Percentiles rank a stretch among this genome's conserved stretches.
phyloP scores from a whole-genome alignment of 2,329 filamentous ascomycete species.

The Xylaria sp. region DNA sequence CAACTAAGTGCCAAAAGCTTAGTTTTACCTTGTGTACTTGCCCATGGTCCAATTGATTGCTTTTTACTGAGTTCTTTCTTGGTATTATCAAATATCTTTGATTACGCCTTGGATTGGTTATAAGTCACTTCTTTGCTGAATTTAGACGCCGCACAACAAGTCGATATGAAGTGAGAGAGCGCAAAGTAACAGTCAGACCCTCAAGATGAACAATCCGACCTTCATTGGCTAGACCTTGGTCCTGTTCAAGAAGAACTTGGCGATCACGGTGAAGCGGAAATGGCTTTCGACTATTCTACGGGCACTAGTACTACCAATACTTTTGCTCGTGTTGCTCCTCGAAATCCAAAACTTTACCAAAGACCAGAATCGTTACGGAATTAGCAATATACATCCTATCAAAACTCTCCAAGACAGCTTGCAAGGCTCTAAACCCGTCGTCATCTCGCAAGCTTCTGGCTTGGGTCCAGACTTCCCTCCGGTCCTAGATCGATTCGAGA shows the following conservation, averaged over 20 bases:
- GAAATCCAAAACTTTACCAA: background rate
- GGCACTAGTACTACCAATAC: background rate
- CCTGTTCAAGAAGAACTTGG: background rate
- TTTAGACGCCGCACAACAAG: background rate
- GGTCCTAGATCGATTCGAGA: background rate
- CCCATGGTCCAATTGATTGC: background rate
- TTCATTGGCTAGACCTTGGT: background rate
- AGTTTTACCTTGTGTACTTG: background rate
- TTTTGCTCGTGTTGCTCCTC: background rate
- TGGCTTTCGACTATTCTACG: background rate
- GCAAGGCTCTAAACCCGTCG: background rate
- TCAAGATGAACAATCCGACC: background rate
- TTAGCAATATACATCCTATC: background rate
- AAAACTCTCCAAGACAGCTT: background rate
- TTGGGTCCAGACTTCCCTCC: background rate
- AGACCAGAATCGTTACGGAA: background rate
- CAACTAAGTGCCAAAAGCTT: background rate
- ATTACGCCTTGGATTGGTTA: background rate
- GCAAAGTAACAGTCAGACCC: background rate
- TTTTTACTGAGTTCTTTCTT: background rate
- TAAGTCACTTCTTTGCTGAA: background rate
- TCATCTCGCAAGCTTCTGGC: background rate
- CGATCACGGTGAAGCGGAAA: background rate
- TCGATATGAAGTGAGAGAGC: background rate
- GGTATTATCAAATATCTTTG: background rate